Evolutionary conservation across 768 basidiomycete species (phyloP).

Genomic region (Suillus variegatus): DNA sequence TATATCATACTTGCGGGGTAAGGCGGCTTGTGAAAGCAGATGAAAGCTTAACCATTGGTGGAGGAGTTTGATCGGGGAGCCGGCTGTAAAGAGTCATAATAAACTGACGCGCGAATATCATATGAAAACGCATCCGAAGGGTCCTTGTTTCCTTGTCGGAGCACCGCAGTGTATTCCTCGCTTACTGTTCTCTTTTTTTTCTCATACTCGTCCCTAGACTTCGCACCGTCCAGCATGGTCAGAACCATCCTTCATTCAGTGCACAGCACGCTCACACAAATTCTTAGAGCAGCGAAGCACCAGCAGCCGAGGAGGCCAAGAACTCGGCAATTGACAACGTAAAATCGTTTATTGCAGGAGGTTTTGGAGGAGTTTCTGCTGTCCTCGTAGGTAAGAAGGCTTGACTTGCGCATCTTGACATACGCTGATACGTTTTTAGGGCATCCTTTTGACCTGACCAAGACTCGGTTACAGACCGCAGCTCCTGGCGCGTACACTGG

Average conservation of each 20-base stretch:
- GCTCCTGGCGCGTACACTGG: conserved; percentile 86
- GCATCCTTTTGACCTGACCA: conserved; percentile 97
- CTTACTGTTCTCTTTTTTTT: background rate
- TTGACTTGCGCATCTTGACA: background rate
- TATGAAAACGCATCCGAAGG: conserved; percentile 20
- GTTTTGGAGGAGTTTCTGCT: conserved; percentile 84
- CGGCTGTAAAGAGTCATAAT: background rate
- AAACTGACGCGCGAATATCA: conserved; percentile 21
- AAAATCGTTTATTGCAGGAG: conserved; percentile 93
- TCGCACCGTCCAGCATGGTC: conserved; percentile 26
- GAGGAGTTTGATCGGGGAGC: conserved; percentile 16
- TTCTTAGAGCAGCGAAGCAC: conserved; percentile 27
- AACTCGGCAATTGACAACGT: conserved; percentile 40
- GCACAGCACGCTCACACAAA: conserved; percentile 12
- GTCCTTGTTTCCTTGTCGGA: conserved; percentile 7
- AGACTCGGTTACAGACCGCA: conserved; percentile 95
- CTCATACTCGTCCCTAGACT: conserved; percentile 10
- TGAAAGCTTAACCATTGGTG: background rate
- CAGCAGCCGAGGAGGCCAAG: conserved; percentile 21
- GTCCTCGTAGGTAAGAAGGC: conserved; percentile 80
- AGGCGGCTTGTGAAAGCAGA: background rate
- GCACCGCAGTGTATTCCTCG: conserved; percentile 10
- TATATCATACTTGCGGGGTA: background rate
- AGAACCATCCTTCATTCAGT: conserved; percentile 11
- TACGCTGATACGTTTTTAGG: conserved; percentile 46